A percentile compares a stretch with the other conserved stretches of the same genome.
Evolutionary conservation across 2,329 filamentous ascomycete genomes (phyloP).

Genomic region (Celoporthe dispersa): DNA sequence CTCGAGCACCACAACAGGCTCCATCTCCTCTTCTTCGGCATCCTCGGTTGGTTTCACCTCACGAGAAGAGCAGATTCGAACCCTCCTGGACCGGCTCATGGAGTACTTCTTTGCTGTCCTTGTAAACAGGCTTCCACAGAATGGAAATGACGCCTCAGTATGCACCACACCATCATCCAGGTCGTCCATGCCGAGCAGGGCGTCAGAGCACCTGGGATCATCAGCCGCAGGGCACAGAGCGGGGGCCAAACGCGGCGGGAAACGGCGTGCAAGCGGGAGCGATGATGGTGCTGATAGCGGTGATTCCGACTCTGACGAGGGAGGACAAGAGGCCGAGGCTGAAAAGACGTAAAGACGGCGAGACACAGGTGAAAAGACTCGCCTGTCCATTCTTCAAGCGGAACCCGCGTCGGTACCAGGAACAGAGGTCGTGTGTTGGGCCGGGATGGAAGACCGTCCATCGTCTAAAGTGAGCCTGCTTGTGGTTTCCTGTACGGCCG

Average conservation of each 20-base stretch:
- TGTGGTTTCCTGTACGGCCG: not conserved
- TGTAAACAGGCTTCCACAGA: not conserved
- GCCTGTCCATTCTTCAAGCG: conserved; percentile 32
- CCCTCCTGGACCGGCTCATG: conserved; percentile 30
- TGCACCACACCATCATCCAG: not conserved
- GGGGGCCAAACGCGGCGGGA: not conserved
- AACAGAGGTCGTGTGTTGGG: conserved; percentile 29
- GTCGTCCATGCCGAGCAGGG: not conserved
- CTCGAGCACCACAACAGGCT: not conserved
- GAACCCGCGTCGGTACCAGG: conserved; percentile 25
- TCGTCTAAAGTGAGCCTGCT: conserved; percentile 25
- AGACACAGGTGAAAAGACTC: conserved; percentile 22
- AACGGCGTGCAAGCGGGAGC: conserved; percentile 13
- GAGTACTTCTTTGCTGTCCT: conserved; percentile 24
- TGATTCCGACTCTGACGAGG: conserved; percentile 1
- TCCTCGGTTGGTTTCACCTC: conserved; percentile 3
- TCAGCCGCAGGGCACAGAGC: not conserved
- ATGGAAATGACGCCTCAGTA: not conserved
- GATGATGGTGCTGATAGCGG: conserved; percentile 11
- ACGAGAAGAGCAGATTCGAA: conserved; percentile 14
- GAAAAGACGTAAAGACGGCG: conserved; percentile 22
- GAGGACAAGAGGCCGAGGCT: not conserved
- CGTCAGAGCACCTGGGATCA: not conserved
- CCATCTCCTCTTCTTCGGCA: not conserved
- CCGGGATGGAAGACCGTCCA: conserved; percentile 30